Evolutionary conservation across 163 green algal species (phyloP).

Genomic region (Coccomyxa subellipsoidea): DNA sequence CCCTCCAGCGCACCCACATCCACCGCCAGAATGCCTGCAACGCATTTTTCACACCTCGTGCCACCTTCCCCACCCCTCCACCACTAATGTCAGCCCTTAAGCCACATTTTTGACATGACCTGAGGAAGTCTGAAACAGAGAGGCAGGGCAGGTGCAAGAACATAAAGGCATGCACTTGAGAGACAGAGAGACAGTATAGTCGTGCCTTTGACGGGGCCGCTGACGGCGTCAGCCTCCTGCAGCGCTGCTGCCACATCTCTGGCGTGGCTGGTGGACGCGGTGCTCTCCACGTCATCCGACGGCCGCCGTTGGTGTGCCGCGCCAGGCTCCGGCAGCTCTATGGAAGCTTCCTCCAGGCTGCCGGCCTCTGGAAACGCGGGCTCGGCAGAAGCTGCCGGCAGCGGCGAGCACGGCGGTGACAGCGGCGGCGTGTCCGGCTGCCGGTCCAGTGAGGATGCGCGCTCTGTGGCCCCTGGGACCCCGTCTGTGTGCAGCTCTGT

Average conservation of each 20-base stretch:
- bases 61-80: not conserved
- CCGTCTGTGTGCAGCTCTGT: not conserved
- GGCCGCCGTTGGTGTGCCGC: not conserved
- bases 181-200: not conserved
- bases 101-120: too few species aligned
- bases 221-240: not conserved
- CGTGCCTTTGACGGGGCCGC: not conserved
- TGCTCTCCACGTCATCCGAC: not conserved
- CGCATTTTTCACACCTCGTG: not conserved
- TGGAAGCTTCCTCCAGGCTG: not conserved
- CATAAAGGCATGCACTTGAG: not conserved
- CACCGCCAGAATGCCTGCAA: slow-evolving; percentile 14
- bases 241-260: not conserved
- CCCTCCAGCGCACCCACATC: slow-evolving; percentile 13
- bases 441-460: not conserved
- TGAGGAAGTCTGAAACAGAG: not conserved
- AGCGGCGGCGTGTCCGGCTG: not conserved
- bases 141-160: too few species aligned
- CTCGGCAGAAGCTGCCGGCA: not conserved
- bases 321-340: not conserved
- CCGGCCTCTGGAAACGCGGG: not conserved
- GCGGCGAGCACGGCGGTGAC: not conserved
- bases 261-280: not conserved
- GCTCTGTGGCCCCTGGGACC: too few species aligned
- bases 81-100: too few species aligned